Percentiles rank a stretch among this genome's conserved stretches.
These are phyloP conservation scores for Pulveroboletus sp. DNA, from an alignment of 768 basidiomycete genomes.

Conservation along the genomic window DNA sequence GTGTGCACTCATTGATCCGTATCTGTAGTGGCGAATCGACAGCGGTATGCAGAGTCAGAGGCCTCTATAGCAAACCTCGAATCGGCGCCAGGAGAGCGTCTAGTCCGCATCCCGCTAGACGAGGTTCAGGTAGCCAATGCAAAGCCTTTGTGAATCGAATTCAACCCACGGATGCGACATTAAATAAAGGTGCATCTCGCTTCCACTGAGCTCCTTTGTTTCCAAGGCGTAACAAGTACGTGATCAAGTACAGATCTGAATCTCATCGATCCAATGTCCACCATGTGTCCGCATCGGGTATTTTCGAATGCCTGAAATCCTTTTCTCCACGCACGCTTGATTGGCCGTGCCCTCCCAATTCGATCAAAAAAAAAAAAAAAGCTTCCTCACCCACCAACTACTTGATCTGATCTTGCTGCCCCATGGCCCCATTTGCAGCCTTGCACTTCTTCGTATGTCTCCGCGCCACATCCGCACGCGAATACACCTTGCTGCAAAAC, in stretches of 20 bases:
- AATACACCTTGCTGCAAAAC: conserved; percentile 25
- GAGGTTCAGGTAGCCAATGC: conserved; percentile 43
- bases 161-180: background rate
- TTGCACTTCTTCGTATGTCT: conserved; percentile 29
- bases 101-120: conserved; percentile 74
- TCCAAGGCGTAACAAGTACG: background rate
- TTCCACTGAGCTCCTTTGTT: background rate
- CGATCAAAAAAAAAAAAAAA: background rate
- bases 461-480: conserved; percentile 23
- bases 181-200: background rate
- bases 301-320: background rate
- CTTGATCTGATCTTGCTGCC: background rate
- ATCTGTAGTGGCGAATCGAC: conserved; percentile 48
- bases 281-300: background rate
- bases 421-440: conserved; percentile 12
- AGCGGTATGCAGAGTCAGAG: conserved; percentile 27
- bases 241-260: background rate
- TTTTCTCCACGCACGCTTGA: background rate
- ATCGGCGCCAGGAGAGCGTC: conserved; percentile 48
- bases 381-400: background rate
- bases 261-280: background rate
- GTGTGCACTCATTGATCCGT: background rate
- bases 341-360: background rate
- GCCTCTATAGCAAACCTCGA: conserved; percentile 16
- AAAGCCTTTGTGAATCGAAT: conserved; percentile 10